phyloP scores from a whole-genome alignment of 139 green algal species.

The Chlorella sp. region DNA sequence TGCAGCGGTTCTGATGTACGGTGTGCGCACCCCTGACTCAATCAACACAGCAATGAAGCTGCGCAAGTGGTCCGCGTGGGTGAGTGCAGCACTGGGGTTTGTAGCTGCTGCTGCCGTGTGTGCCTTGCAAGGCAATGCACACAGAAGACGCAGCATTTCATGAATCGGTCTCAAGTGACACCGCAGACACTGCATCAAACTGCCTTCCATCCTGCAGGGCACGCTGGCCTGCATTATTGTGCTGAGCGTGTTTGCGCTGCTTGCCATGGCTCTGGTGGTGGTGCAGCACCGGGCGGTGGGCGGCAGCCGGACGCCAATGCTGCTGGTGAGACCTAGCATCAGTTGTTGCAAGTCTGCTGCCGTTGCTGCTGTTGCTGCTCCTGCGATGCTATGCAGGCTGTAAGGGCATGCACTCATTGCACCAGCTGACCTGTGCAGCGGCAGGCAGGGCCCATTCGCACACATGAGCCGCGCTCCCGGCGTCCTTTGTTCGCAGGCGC shows the following conservation, averaged over 20 bases:
- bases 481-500: neutral
- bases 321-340: neutral
- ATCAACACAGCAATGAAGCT: neutral
- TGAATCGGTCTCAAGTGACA: too few relatives aligned
- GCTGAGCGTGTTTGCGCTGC: neutral
- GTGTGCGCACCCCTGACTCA: neutral
- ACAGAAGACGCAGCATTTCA: too few relatives aligned
- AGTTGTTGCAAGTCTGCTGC: neutral
- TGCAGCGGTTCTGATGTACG: conserved; percentile 24
- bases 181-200: too few relatives aligned
- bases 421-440: too few relatives aligned
- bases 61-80: conserved; percentile 10
- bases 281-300: neutral
- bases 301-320: neutral
- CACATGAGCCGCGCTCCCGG: too few relatives aligned
- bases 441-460: too few relatives aligned
- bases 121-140: conserved; percentile 1
- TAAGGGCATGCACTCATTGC: too few relatives aligned
- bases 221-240: conserved; percentile 18
- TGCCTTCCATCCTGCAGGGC: neutral
- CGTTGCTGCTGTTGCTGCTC: too few relatives aligned
- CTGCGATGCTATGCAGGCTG: too few relatives aligned
- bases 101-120: neutral
- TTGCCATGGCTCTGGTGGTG: neutral
- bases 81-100: neutral